These are phyloP conservation scores for Euphorbia pulcherrima DNA, from an alignment of 345 rosid species.

Conservation along the genomic window DNA sequence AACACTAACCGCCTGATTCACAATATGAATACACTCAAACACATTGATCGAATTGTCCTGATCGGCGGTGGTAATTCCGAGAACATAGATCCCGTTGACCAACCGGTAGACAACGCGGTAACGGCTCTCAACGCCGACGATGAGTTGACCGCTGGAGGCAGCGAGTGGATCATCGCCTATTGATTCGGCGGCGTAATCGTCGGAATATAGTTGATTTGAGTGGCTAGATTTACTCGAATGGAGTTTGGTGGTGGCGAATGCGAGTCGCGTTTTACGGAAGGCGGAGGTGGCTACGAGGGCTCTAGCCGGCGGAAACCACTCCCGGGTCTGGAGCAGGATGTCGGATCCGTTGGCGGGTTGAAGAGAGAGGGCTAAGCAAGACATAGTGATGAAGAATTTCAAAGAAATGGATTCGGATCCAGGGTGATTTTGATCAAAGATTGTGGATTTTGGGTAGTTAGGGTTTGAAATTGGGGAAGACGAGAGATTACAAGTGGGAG, in stretches of 20 bases:
- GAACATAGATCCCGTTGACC: conserved; percentile 88
- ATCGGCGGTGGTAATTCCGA: conserved; percentile 83
- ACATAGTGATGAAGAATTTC: conserved; percentile 35
- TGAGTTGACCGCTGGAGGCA: conserved; percentile 90
- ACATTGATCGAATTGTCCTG: conserved; percentile 82
- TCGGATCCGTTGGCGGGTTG: conserved; percentile 87
- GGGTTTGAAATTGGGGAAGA: background rate
- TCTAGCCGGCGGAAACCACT: conserved; percentile 91
- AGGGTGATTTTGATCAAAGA: background rate
- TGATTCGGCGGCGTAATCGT: conserved; percentile 39
- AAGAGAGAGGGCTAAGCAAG: conserved; percentile 82
- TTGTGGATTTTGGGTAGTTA: background rate
- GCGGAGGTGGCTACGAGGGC: conserved; percentile 89
- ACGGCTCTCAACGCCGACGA: conserved; percentile 94
- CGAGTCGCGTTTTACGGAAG: conserved; percentile 85
- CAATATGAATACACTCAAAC: conserved; percentile 91
- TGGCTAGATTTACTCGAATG: conserved; percentile 13
- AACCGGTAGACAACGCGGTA: conserved; percentile 93
- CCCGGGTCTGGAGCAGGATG: conserved; percentile 84
- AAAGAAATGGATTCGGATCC: background rate
- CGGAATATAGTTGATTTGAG: conserved; percentile 9
- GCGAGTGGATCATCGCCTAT: conserved; percentile 96
- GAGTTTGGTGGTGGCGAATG: conserved; percentile 56
- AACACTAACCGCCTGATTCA: conserved; percentile 95
- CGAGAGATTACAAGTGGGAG: background rate